Base-by-base conservation (phyloP, 371 early-diverging fungal genomes). In the Basidiobolus meristosporus region DNA sequence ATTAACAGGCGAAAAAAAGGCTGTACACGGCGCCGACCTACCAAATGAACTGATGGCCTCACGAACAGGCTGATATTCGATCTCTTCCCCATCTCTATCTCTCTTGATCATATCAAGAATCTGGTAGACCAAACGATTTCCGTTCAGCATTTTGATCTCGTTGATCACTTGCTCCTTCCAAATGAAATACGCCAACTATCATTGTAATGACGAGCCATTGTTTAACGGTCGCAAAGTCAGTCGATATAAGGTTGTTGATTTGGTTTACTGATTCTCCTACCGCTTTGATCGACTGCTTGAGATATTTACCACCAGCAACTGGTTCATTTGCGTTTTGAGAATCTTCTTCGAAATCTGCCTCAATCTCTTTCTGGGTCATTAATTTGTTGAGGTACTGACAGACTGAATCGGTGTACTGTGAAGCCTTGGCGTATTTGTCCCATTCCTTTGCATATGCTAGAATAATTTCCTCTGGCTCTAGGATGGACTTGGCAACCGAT, bases 341-440 rank as follows among this genome's bases (percentile, higher is more conserved):
- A 33, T 43, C 35, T 44, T 47, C 52, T 35, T 48, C 31, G 30
- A 31, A 16, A 12, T 39, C n/a, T 42, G 42, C 21, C 16, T 40
- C 32, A 29, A 48, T 52, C 31, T 51, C 45, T 34, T 44, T 39
- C 23, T 38, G 44, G 30, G 59, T 48, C 15, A 73, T 63, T 32
- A 68, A 53, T 18, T 70, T 52, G 53, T 89, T 84, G 39, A 89
- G 60, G 42, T 79, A 79, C 22, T 75, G 72, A 49, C 89, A 86
- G 1, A 77, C 64, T 19, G 49, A 46, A 41, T 81, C 71, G 32
- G 69, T 60, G 45, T 65, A 73, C 29, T 50, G 50, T 0, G 84
- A 59, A 17, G 85, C 84, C 14, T 66, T 41, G 11, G 57, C 61
- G 51, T 74, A 88, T 20, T 59, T 52, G 29, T 73, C 62, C 73